Evolutionary conservation across 2,329 filamentous ascomycete genomes (phyloP).

Genomic region (Trichoderma sp.): DNA sequence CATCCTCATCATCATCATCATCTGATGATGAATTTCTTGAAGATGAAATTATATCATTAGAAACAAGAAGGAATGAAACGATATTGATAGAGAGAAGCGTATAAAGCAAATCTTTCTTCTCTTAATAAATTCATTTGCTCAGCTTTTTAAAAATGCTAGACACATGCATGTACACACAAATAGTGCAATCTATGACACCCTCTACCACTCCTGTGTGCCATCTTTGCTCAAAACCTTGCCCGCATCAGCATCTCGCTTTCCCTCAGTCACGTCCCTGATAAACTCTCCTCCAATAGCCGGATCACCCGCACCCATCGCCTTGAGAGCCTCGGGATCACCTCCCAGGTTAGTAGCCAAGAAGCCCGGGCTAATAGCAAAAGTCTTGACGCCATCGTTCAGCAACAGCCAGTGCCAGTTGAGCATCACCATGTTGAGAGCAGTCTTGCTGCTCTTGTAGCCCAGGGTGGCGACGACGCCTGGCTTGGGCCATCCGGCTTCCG

Average conservation of each 20-base stretch:
- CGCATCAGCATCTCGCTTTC: constrained; percentile 40
- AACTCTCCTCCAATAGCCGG: constrained; percentile 37
- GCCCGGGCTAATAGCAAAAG: constrained; percentile 48
- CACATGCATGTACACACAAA: not conserved
- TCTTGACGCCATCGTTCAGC: constrained; percentile 48
- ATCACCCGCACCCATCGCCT: constrained; percentile 36
- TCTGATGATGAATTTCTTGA: not conserved
- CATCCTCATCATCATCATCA: too few relatives aligned
- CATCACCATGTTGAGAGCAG: constrained; percentile 32
- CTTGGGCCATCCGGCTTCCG: constrained; percentile 48
- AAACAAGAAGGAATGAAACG: not conserved
- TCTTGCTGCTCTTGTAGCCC: constrained; percentile 29
- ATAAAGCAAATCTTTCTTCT: not conserved
- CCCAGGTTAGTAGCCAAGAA: constrained; percentile 47
- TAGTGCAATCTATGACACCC: not conserved
- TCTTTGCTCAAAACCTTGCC: constrained; percentile 36
- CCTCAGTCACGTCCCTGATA: constrained; percentile 41
- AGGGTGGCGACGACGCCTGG: constrained; percentile 38
- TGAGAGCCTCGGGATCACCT: constrained; percentile 30
- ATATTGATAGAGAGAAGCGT: not conserved
- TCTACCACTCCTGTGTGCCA: constrained; percentile 34
- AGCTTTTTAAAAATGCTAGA: not conserved
- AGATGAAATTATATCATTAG: not conserved
- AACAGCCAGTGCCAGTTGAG: constrained; percentile 45
- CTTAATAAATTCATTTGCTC: not conserved